phyloP scores from a whole-genome alignment of 2,329 filamentous ascomycete species.

The Elsinoe australis region DNA sequence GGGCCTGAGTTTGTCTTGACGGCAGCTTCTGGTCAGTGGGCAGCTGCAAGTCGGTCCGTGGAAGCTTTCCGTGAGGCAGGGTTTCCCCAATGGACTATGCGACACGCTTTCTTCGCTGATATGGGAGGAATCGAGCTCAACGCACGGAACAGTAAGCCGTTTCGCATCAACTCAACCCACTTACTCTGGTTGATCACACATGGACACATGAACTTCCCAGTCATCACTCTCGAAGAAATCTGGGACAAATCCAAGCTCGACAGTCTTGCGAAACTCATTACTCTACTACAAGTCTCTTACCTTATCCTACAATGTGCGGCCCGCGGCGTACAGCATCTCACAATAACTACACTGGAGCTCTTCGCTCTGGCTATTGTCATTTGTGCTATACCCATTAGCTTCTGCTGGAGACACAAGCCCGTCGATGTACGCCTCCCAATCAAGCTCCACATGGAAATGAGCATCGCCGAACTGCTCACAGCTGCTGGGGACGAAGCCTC shows the following conservation, averaged over 20 bases:
- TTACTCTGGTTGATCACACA: not conserved
- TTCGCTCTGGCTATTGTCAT: not conserved
- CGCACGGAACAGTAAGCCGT: not conserved
- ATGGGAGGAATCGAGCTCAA: slow-evolving; percentile 1
- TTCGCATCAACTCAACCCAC: not conserved
- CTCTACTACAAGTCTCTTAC: not conserved
- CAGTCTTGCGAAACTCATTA: not conserved
- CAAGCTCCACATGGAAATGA: not conserved
- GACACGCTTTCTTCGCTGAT: slow-evolving; percentile 20
- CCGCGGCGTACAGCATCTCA: not conserved
- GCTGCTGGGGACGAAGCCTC: not conserved
- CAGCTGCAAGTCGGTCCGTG: slow-evolving; percentile 14
- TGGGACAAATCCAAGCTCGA: slow-evolving; percentile 7
- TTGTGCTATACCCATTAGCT: not conserved
- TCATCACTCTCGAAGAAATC: slow-evolving; percentile 1
- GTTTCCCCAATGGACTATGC: slow-evolving; percentile 15
- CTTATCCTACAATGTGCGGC: not conserved
- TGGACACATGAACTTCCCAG: not conserved
- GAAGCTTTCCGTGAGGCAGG: slow-evolving; percentile 4
- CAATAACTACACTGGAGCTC: not conserved
- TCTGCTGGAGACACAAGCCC: slow-evolving; percentile 11
- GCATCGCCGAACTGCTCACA: not conserved
- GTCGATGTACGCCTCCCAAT: not conserved
- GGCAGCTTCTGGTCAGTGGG: slow-evolving; percentile 12
- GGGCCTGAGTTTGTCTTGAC: slow-evolving; percentile 17